These are phyloP conservation scores for Kodamaea suecica DNA, from an alignment of 1,139 yeast species.

Conservation along the genomic window DNA sequence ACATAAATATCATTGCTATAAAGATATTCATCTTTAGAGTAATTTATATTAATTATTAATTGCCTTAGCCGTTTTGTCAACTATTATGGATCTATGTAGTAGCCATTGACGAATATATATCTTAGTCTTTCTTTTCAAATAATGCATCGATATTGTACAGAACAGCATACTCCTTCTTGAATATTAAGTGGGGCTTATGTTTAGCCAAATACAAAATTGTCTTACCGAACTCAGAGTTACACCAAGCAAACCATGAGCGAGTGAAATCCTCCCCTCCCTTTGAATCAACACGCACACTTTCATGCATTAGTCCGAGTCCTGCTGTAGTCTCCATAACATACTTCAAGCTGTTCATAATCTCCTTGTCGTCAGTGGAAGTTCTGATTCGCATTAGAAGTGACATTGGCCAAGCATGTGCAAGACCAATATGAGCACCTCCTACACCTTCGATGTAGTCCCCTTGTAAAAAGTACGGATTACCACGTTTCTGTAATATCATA, in stretches of 20 bases:
- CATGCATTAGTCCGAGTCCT: conserved; percentile 81
- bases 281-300: conserved; percentile 66
- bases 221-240: conserved; percentile 87
- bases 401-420: conserved; percentile 88
- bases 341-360: conserved; percentile 51
- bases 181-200: conserved; percentile 70
- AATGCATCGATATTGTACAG: conserved; percentile 30
- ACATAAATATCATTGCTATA: no score
- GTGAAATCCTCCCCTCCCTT: conserved; percentile 50
- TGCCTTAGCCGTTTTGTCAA: no score
- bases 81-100: no score
- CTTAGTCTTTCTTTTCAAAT: conserved; percentile 1
- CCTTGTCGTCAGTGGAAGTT: conserved; percentile 69
- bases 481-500: conserved; percentile 65
- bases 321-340: conserved; percentile 61
- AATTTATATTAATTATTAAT: no score
- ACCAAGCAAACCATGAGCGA: conserved; percentile 93
- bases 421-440: conserved; percentile 91
- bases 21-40: no score
- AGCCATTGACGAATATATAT: no score
- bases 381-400: conserved; percentile 69
- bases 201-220: conserved; percentile 73
- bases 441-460: conserved; percentile 70
- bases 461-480: conserved; percentile 73
- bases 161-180: conserved; percentile 38